Evolutionary conservation across 2,329 filamentous ascomycete genomes (phyloP).

Genomic region (Trichoderma harzianum): DNA sequence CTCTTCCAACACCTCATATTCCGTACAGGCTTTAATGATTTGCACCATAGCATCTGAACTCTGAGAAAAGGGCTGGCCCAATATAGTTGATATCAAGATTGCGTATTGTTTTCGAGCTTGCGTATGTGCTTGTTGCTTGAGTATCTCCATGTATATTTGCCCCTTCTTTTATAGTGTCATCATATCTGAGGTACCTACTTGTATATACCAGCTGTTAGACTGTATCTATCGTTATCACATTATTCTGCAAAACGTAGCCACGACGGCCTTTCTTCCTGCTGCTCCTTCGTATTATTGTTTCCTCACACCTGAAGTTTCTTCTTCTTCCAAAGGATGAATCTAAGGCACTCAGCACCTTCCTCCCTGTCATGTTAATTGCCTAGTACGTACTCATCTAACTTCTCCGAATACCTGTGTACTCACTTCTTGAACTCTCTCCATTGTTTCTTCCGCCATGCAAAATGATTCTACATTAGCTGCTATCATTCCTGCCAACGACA

Average conservation of each 20-base stretch:
- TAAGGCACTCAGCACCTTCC: neutral
- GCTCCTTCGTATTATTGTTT: neutral
- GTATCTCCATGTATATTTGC: neutral
- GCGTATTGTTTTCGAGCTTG: neutral
- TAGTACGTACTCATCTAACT: too few relatives aligned
- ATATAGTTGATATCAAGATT: neutral
- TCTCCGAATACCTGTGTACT: neutral
- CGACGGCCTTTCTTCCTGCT: neutral
- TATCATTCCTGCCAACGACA: neutral
- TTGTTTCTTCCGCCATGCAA: neutral
- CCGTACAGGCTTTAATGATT: neutral
- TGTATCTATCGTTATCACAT: neutral
- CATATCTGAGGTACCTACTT: neutral
- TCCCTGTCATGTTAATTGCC: neutral
- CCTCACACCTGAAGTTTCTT: neutral
- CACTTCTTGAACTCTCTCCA: neutral
- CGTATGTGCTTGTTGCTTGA: neutral
- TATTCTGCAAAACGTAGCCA: neutral
- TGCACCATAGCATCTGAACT: neutral
- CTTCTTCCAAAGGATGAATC: neutral
- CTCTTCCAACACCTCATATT: neutral
- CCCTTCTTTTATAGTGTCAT: neutral
- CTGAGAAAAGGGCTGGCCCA: conserved; percentile 8
- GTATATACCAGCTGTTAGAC: neutral
- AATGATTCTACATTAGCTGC: neutral